phyloP scores from a whole-genome alignment of 1,284 basidiomycete species.

The Trametes hirsuta region DNA sequence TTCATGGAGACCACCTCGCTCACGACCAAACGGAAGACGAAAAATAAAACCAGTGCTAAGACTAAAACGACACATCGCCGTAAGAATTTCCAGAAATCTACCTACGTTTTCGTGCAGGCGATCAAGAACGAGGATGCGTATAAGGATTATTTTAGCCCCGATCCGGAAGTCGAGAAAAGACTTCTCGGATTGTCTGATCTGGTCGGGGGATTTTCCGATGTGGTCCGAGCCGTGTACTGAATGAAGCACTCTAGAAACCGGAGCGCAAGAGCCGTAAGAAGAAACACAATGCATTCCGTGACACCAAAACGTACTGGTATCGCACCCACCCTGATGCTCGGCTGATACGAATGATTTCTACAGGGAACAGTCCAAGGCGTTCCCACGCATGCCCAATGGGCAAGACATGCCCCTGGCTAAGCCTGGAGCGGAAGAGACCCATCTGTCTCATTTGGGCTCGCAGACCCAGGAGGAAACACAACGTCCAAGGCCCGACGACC shows the following conservation, averaged over 20 bases:
- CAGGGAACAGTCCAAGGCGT: conserved; percentile 6
- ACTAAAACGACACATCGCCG: conserved; percentile 37
- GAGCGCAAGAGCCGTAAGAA: conserved; percentile 29
- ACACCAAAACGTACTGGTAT: conserved; percentile 26
- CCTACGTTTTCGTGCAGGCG: conserved; percentile 58
- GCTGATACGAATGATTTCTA: conserved; percentile 8
- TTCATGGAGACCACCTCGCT: conserved; percentile 47
- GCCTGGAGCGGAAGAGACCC: neutral
- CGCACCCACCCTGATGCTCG: conserved; percentile 6
- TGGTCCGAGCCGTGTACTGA: conserved; percentile 7
- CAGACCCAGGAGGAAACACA: conserved; percentile 63
- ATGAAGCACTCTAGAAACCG: conserved; percentile 34
- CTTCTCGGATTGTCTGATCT: conserved; percentile 60
- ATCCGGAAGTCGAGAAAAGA: conserved; percentile 57
- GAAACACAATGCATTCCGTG: conserved; percentile 11
- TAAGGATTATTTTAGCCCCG: conserved; percentile 68
- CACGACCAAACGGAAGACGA: conserved; percentile 44
- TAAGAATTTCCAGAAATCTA: conserved; percentile 57
- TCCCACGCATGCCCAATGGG: conserved; percentile 3
- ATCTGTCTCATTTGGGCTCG: conserved; percentile 28
- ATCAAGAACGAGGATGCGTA: conserved; percentile 52
- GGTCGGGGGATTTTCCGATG: conserved; percentile 40
- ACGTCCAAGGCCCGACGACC: conserved; percentile 15
- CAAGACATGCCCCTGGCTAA: neutral
- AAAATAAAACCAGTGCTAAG: conserved; percentile 40